These are phyloP conservation scores for Pterocarpus macrocarpus DNA, from an alignment of 306 rosid genomes.

Conservation along the genomic window DNA sequence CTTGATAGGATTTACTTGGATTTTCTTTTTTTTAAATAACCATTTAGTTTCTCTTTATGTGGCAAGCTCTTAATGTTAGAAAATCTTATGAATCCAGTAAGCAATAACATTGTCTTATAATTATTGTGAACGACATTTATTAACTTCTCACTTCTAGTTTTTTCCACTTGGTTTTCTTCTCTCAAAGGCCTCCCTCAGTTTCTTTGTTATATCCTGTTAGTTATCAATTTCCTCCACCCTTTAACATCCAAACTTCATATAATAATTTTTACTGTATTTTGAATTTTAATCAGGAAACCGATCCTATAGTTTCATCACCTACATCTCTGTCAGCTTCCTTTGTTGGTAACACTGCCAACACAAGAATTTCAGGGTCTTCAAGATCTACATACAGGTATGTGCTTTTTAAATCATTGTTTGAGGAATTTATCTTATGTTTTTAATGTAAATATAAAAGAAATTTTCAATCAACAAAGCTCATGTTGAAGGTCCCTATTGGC, in stretches of 20 bases:
- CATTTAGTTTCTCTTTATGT: constrained; percentile 16
- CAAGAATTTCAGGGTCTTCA: constrained; percentile 59
- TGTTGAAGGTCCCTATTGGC: constrained; percentile 76
- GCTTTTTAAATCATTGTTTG: constrained; percentile 32
- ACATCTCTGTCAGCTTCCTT: constrained; percentile 49
- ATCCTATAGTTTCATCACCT: constrained; percentile 49
- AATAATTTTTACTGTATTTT: constrained; percentile 20
- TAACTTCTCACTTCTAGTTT: constrained; percentile 37
- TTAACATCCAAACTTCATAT: constrained; percentile 21
- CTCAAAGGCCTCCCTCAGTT: constrained; percentile 12
- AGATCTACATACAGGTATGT: constrained; percentile 65
- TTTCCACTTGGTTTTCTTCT: not conserved
- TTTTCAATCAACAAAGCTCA: constrained; percentile 37
- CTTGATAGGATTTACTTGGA: constrained; percentile 45
- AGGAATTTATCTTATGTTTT: constrained; percentile 26
- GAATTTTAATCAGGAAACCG: constrained; percentile 61
- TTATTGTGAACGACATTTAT: constrained; percentile 4
- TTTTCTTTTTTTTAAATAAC: not conserved
- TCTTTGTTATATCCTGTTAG: constrained; percentile 4
- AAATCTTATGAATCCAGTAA: constrained; percentile 35
- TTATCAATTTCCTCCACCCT: constrained; percentile 33
- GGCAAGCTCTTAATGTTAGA: constrained; percentile 14
- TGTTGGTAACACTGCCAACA: constrained; percentile 44
- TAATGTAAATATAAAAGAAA: constrained; percentile 4
- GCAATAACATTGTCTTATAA: constrained; percentile 20